Evolutionary conservation across 192 early-diverging fungal species (phyloP).

Genomic region (Entrophospora sp.): DNA sequence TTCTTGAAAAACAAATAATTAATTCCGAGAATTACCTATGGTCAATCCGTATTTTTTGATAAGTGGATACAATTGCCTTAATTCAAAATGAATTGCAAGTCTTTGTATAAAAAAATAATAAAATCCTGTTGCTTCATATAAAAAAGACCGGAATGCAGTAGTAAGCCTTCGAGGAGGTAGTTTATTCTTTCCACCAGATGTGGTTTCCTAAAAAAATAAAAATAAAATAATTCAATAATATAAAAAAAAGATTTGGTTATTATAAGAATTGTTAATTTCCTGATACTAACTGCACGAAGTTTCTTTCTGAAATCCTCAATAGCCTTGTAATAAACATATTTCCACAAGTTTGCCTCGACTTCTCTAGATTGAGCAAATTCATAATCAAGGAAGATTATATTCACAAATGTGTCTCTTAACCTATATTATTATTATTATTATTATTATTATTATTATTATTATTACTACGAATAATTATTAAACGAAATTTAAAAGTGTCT

Average conservation of each 20-base stretch:
- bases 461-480: neutral
- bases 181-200: neutral
- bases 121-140: constrained; percentile 44
- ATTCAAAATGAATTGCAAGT: constrained; percentile 31
- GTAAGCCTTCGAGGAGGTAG: constrained; percentile 24
- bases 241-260: no score
- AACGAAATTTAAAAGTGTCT: neutral
- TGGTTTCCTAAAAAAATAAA: neutral
- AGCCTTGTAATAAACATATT: constrained; percentile 41
- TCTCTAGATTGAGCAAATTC: constrained; percentile 39
- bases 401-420: constrained; percentile 35
- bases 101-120: constrained; percentile 41
- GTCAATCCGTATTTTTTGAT: constrained; percentile 24
- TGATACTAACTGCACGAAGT: constrained; percentile 25
- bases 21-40: constrained; percentile 20
- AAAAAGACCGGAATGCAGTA: constrained; percentile 36
- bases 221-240: no score
- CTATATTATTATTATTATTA: constrained; percentile 19
- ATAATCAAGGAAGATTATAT: constrained; percentile 34
- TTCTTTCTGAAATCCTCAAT: constrained; percentile 41
- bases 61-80: constrained; percentile 29
- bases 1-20: neutral
- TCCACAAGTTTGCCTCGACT: constrained; percentile 38
- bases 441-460: neutral
- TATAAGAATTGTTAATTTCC: no score